phyloP scores from a whole-genome alignment of 2,329 filamentous ascomycete genomes.

The Elsinoe perseae region DNA sequence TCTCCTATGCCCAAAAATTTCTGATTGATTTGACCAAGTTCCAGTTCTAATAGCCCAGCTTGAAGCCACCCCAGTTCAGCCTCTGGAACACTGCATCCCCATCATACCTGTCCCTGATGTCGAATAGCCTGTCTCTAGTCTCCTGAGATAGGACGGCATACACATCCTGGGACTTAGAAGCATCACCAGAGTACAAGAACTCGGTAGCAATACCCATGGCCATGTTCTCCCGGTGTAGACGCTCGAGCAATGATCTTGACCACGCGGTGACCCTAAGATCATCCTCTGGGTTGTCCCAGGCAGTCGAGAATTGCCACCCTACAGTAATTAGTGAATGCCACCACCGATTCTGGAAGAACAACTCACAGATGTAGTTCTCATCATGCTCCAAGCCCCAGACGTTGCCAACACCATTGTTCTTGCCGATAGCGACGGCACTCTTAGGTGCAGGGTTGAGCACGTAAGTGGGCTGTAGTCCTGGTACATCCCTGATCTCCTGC shows the following conservation, averaged over 20 bases:
- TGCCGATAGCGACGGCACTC: not conserved
- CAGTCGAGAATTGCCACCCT: slow-evolving; percentile 1
- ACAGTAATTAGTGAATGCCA: not conserved
- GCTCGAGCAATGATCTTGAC: not conserved
- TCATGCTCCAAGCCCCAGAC: not conserved
- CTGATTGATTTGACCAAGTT: no score
- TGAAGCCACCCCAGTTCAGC: slow-evolving; percentile 39
- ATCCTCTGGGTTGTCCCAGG: not conserved
- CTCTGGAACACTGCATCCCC: slow-evolving; percentile 35
- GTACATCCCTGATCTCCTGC: not conserved
- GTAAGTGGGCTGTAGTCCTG: not conserved
- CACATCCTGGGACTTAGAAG: slow-evolving; percentile 33
- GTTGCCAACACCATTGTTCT: not conserved
- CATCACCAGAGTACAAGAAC: slow-evolving; percentile 6
- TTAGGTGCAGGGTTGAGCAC: not conserved
- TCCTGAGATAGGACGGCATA: slow-evolving; percentile 35
- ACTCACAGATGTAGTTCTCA: slow-evolving; percentile 7
- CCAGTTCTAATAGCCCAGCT: slow-evolving; percentile 26
- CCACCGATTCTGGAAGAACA: no score
- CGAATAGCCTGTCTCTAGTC: slow-evolving; percentile 31
- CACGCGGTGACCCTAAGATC: slow-evolving; percentile 2
- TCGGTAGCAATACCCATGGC: not conserved
- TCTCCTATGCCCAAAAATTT: not conserved
- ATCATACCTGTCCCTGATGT: slow-evolving; percentile 35
- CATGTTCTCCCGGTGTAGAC: slow-evolving; percentile 2